Conservation (phyloP, 495 filamentous ascomycete species). For the Hypoxylon trugodes region DNA sequence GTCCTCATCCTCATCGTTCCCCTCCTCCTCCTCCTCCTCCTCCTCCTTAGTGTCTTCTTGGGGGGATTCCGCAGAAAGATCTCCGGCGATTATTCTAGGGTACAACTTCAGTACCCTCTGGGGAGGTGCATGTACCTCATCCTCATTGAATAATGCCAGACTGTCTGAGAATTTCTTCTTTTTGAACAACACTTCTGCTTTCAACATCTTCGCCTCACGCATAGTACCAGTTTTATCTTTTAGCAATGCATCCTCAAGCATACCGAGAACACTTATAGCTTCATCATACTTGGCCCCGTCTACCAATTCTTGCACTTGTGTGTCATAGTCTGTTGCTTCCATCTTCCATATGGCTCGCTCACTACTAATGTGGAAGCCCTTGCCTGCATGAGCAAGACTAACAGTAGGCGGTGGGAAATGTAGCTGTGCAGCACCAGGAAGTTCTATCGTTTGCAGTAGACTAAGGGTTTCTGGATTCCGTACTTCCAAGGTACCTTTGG, state of each 20-base stretch:
- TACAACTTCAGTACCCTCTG: slow-evolving; percentile 88
- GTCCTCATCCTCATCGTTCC: slow-evolving; percentile 56
- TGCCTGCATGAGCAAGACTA: slow-evolving; percentile 90
- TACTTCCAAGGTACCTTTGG: slow-evolving; percentile 88
- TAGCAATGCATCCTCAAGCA: slow-evolving; percentile 92
- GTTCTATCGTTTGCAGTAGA: slow-evolving; percentile 81
- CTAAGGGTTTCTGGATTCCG: slow-evolving; percentile 91
- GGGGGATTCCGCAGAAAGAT: slow-evolving; percentile 65
- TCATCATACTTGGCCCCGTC: slow-evolving; percentile 83
- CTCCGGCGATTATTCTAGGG: slow-evolving; percentile 83
- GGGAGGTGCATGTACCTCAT: slow-evolving; percentile 84
- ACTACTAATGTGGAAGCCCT: slow-evolving; percentile 90
- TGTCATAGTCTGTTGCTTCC: slow-evolving; percentile 91
- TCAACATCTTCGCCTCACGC: slow-evolving; percentile 85
- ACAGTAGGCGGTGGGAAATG: slow-evolving; percentile 95
- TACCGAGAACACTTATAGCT: slow-evolving; percentile 84
- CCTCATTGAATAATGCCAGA: slow-evolving; percentile 83
- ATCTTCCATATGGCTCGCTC: slow-evolving; percentile 94
- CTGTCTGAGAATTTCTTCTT: slow-evolving; percentile 86
- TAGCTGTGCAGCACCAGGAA: slow-evolving; percentile 80
- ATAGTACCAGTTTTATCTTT: slow-evolving; percentile 81
- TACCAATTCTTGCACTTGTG: slow-evolving; percentile 86
- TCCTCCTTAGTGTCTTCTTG: slow-evolving; percentile 49
- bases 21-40: slow-evolving; percentile 54
- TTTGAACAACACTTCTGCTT: slow-evolving; percentile 85